Conservation (phyloP, 768 basidiomycete genomes). For the Neoboletus magnificus region DNA sequence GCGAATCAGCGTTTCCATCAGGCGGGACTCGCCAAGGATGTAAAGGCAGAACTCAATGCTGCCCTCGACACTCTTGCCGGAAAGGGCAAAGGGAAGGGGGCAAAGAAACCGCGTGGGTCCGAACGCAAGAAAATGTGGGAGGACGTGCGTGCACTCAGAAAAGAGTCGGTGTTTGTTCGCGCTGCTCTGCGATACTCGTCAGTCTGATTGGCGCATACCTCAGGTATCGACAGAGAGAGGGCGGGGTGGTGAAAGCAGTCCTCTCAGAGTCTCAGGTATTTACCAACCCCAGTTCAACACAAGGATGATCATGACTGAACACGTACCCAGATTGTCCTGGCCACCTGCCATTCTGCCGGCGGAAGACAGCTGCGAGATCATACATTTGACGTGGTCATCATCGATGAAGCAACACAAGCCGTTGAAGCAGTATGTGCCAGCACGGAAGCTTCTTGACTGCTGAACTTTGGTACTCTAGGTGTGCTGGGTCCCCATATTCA, state of each 20-base stretch:
- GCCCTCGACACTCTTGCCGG: conserved; percentile 65
- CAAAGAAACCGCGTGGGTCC: conserved; percentile 63
- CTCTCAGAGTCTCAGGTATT: conserved; percentile 72
- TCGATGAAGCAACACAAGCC: conserved; percentile 98
- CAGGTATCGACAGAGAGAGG: conserved; percentile 88
- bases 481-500: conserved; percentile 95
- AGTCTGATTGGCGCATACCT: not conserved
- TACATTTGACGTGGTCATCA: conserved; percentile 88
- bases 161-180: conserved; percentile 60
- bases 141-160: conserved; percentile 79
- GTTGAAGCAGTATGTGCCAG: conserved; percentile 74
- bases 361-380: conserved; percentile 73
- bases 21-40: conserved; percentile 82
- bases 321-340: conserved; percentile 65
- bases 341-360: conserved; percentile 94
- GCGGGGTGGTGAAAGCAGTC: conserved; percentile 77
- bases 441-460: not conserved
- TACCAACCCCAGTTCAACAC: not conserved
- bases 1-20: conserved; percentile 31
- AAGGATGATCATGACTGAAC: not conserved
- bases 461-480: conserved; percentile 7
- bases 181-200: not conserved
- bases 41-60: conserved; percentile 80
- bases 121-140: conserved; percentile 87
- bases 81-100: conserved; percentile 71